Evolutionary conservation across 1,284 basidiomycete species (phyloP), one percentile per base, ranked within the genome.

Genomic region (Rhodotorula sp.): DNA sequence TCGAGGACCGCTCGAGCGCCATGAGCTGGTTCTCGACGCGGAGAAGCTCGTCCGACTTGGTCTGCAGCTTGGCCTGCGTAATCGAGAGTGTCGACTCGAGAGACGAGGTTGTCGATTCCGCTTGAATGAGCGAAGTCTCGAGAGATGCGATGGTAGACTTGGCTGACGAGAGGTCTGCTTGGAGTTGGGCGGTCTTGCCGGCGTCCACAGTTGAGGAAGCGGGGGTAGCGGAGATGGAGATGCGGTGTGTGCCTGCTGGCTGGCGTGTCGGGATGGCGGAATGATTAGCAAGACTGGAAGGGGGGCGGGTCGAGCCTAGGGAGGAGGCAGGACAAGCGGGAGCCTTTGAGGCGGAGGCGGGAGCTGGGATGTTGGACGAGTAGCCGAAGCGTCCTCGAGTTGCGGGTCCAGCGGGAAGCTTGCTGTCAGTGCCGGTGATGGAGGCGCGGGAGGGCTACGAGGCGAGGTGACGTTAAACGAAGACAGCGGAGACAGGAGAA

Each of bases 301-400:
- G 61, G 2, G 61, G 55, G 4, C 62, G 57, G 4, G 53, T 34
- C 37, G 40, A 48, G 51, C 62, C 44, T 44, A 68, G 47, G 20
- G 44, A n/a, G 15, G 67, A 65, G n/a, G 65, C 26, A 28, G 69
- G 50, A 7, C 71, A 68, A 34, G 46, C 34, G 1, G 65, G 44
- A 34, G 70, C 30, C 11, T 47, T n/a, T 1, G 50, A 37, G n/a
- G 62, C 59, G 2, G 64, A 40, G 1, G 58, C 11, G 20, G 59
- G 31, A 11, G 58, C 52, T 11, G 59, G 55, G 24, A 57, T 52
- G 50, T n/a, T 28, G 7, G 62, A 30, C 16, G 31, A 44, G 65
- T 59, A 69, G 52, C 70, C 70, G 48, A 72, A 67, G 8, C 70
- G 61, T 22, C 58, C 34, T 30, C 54, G 52, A 18, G 65, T 47